A percentile compares a stretch with the other conserved stretches of the same genome.
Evolutionary conservation across 75 land plant species (phyloP).

Genomic region (Chamaecyparis obtusa): DNA sequence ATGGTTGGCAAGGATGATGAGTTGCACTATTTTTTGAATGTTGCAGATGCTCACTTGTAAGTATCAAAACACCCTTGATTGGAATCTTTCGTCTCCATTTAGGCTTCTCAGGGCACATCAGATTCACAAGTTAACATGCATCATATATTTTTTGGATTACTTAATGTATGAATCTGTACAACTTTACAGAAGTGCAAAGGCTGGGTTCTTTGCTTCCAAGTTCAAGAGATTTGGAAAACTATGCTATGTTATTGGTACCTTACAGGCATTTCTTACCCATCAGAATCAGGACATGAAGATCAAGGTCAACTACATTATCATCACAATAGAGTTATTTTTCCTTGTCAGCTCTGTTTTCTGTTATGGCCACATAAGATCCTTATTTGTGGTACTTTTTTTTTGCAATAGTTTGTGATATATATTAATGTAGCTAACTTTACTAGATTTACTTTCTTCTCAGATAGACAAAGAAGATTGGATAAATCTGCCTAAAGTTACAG

Average conservation of each 20-base stretch:
- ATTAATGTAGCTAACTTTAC: neutral
- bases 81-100: neutral
- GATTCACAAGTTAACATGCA: neutral
- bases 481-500: slow-evolving; percentile 63
- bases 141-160: neutral
- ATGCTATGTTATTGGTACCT: slow-evolving; percentile 91
- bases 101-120: neutral
- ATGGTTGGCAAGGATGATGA: slow-evolving; percentile 38
- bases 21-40: slow-evolving; percentile 81
- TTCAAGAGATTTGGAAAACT: slow-evolving; percentile 87
- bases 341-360: neutral
- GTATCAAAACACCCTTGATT: slow-evolving; percentile 5
- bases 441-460: slow-evolving; percentile 24
- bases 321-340: neutral
- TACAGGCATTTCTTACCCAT: slow-evolving; percentile 78
- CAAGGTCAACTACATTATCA: slow-evolving; percentile 44
- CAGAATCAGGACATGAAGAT: slow-evolving; percentile 70
- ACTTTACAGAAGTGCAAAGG: slow-evolving; percentile 89
- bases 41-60: slow-evolving; percentile 94
- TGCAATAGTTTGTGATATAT: slow-evolving; percentile 1
- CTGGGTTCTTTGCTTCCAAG: slow-evolving; percentile 74
- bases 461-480: slow-evolving; percentile 80
- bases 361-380: neutral
- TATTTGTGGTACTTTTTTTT: neutral
- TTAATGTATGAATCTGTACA: slow-evolving; percentile 3